Conservation (phyloP, 352 stramenopile species). For the Paralagenidium karlingii region DNA sequence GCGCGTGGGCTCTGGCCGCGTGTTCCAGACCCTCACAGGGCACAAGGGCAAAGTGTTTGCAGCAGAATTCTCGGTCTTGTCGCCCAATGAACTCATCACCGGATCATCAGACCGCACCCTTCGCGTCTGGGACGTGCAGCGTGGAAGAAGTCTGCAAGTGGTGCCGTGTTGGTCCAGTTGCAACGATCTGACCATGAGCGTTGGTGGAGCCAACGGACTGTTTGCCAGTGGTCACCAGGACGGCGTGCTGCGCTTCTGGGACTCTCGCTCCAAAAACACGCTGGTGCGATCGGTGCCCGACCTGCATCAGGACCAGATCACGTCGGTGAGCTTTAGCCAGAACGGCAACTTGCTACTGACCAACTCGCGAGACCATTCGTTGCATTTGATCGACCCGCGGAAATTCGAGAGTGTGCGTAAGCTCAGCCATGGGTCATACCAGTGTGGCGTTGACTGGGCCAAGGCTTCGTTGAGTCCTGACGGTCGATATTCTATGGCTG, state of each 20-base stretch:
- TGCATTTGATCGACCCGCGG: constrained; percentile 52
- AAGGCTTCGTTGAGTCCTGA: constrained; percentile 68
- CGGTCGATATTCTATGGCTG: constrained; percentile 36
- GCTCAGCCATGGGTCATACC: constrained; percentile 34
- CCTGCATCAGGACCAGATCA: constrained; percentile 56
- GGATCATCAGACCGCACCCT: constrained; percentile 64
- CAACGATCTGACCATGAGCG: constrained; percentile 37
- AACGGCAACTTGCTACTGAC: constrained; percentile 37
- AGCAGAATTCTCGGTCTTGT: constrained; percentile 51
- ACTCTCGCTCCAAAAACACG: constrained; percentile 30
- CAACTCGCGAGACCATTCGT: constrained; percentile 62
- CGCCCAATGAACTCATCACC: constrained; percentile 53
- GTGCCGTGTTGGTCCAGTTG: constrained; percentile 71
- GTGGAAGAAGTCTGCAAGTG: constrained; percentile 49
- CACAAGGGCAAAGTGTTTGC: constrained; percentile 79
- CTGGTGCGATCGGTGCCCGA: constrained; percentile 35
- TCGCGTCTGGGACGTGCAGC: constrained; percentile 61
- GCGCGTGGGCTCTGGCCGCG: constrained; percentile 63
- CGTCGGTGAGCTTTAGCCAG: constrained; percentile 48
- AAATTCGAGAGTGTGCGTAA: constrained; percentile 35
- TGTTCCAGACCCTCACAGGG: constrained; percentile 72
- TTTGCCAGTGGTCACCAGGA: constrained; percentile 74
- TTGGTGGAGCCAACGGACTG: constrained; percentile 21
- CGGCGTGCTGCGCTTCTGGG: constrained; percentile 66
- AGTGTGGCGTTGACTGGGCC: constrained; percentile 69